Evolutionary conservation across 2,329 filamentous ascomycete genomes (phyloP).

Genomic region (Phialophora expanda): DNA sequence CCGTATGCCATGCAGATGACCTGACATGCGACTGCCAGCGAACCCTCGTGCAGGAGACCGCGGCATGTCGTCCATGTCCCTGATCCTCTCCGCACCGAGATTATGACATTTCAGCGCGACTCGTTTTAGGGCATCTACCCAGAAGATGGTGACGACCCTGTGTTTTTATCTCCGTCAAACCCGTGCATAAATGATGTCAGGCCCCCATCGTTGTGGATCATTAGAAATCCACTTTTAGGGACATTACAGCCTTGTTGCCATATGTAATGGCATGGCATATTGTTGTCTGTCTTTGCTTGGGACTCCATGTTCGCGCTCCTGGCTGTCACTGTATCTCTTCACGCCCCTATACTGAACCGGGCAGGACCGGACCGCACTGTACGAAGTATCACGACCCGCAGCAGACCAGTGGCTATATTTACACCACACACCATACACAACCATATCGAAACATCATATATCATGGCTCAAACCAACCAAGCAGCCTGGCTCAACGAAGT

Average conservation of each 20-base stretch:
- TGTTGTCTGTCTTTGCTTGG: neutral
- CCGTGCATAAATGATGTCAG: slow-evolving; percentile 3
- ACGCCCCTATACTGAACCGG: neutral
- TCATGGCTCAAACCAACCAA: slow-evolving; percentile 34
- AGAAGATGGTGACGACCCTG: neutral
- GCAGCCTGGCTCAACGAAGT: slow-evolving; percentile 35
- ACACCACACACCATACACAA: neutral
- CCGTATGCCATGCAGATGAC: too few species aligned
- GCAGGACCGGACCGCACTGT: too few species aligned
- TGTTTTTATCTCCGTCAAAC: neutral
- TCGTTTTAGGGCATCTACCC: too few species aligned
- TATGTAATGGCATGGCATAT: neutral
- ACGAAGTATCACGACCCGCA: neutral
- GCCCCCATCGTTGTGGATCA: neutral
- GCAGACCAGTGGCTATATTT: neutral
- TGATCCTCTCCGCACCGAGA: neutral
- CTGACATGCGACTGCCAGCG: neutral
- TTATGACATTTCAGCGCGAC: too few species aligned
- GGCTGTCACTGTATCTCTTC: neutral
- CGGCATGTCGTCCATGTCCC: neutral
- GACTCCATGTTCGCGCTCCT: neutral
- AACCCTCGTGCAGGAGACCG: neutral
- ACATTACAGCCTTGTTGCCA: neutral
- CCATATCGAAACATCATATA: neutral
- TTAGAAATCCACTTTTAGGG: neutral